phyloP scores from a whole-genome alignment of 2,329 filamentous ascomycete genomes.

The Elsinoe batatas region DNA sequence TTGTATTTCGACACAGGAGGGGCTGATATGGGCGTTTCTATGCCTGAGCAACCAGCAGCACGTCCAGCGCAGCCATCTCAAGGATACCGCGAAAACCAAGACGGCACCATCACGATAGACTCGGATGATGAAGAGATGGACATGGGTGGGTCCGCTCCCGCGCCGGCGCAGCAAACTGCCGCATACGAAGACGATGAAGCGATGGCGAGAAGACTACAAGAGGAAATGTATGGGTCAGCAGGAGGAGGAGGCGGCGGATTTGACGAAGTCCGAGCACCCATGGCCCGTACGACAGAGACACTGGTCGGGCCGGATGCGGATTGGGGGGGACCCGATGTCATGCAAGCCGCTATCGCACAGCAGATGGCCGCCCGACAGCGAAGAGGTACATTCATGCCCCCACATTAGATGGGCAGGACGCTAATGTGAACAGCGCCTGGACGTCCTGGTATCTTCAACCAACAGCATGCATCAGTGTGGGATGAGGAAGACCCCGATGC shows the following conservation, averaged over 20 bases:
- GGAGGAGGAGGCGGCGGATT: conserved; percentile 35
- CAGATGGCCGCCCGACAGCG: conserved; percentile 47
- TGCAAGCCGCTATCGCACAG: conserved; percentile 54
- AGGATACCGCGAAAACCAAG: conserved; percentile 40
- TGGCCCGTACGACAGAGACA: conserved; percentile 84
- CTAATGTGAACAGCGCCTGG: conserved; percentile 25
- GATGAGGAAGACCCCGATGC: conserved; percentile 40
- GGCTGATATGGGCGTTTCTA: conserved; percentile 40
- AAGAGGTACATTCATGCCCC: conserved; percentile 21
- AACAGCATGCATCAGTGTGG: conserved; percentile 50
- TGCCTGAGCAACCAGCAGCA: conserved; percentile 25
- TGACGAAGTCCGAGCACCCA: conserved; percentile 74
- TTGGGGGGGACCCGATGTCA: conserved; percentile 44
- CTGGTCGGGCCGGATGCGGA: conserved; percentile 63
- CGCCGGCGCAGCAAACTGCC: conserved; percentile 10
- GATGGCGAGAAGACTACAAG: conserved; percentile 82
- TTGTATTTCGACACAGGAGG: conserved; percentile 87
- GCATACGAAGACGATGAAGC: conserved; percentile 74
- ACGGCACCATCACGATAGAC: conserved; percentile 63
- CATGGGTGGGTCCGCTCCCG: conserved; percentile 30
- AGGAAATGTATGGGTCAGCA: conserved; percentile 67
- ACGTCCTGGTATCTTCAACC: conserved; percentile 60
- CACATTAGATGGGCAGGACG: conserved; percentile 23
- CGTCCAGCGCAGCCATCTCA: conserved; percentile 18
- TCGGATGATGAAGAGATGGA: conserved; percentile 60